Conservation (phyloP, 129 eudicot genomes). For the Ambrosia artemisiifolia region DNA sequence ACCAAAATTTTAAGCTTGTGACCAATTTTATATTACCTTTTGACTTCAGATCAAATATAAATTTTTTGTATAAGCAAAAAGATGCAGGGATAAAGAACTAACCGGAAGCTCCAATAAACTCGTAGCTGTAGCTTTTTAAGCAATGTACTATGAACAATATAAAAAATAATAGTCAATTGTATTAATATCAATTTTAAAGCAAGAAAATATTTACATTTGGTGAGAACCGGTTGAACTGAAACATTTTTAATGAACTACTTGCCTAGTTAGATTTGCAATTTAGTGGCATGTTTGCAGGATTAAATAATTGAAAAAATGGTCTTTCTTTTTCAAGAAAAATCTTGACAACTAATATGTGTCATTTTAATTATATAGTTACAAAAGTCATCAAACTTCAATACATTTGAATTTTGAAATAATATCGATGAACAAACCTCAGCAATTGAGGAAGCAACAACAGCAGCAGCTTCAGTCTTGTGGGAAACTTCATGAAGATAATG, state of each 20-base stretch:
- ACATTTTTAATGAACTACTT: neutral
- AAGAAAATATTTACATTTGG: no score
- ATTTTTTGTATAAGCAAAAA: no score
- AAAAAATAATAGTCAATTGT: no score
- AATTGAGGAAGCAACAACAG: conserved; percentile 88
- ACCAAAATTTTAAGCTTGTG: no score
- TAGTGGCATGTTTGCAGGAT: neutral
- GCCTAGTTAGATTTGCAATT: conserved; percentile 2
- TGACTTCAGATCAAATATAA: no score
- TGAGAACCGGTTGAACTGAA: neutral
- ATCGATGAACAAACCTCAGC: conserved; percentile 64
- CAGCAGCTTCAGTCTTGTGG: conserved; percentile 93
- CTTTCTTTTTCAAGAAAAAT: neutral
- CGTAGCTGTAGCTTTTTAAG: no score
- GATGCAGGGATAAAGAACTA: no score
- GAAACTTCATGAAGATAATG: conserved; percentile 88
- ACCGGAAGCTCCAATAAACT: no score
- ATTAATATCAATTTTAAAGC: no score
- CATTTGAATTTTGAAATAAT: neutral
- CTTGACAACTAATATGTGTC: neutral
- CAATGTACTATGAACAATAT: no score
- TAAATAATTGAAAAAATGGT: neutral
- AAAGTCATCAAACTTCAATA: neutral
- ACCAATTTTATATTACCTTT: no score
- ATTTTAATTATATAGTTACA: neutral